Percentiles rank a stretch among this genome's conserved stretches.
Conservation (phyloP, 768 basidiomycete genomes). For the Hericium coralloides region DNA sequence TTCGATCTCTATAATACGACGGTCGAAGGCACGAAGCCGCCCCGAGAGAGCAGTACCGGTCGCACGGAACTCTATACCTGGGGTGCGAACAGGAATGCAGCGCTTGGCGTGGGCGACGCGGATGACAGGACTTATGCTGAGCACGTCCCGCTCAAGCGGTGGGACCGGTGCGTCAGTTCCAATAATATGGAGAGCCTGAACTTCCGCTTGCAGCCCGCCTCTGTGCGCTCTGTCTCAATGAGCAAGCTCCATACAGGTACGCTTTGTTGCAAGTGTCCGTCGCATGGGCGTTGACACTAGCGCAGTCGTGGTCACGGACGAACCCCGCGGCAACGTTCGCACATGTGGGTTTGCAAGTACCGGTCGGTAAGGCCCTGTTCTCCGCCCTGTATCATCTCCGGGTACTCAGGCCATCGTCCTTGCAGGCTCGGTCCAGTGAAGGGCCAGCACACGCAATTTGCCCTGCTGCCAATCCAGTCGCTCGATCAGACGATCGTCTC, state of each 20-base stretch:
- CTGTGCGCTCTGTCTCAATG: constrained; percentile 66
- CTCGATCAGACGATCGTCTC: constrained; percentile 48
- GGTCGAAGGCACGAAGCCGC: constrained; percentile 11
- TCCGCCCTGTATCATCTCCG: neutral
- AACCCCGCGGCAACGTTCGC: constrained; percentile 62
- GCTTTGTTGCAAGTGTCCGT: constrained; percentile 3
- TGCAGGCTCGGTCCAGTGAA: constrained; percentile 51
- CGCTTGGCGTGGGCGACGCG: constrained; percentile 76
- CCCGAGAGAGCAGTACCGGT: constrained; percentile 1
- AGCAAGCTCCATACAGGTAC: constrained; percentile 82
- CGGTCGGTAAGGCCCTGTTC: constrained; percentile 50
- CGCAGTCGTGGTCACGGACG: constrained; percentile 59
- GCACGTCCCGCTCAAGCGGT: constrained; percentile 42
- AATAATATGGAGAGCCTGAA: constrained; percentile 21
- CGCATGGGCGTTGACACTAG: too few species aligned
- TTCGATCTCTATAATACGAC: constrained; percentile 78
- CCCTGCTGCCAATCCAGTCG: constrained; percentile 50
- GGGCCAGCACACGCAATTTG: constrained; percentile 71
- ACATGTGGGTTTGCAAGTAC: constrained; percentile 87
- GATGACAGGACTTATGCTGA: constrained; percentile 78
- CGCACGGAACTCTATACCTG: constrained; percentile 70
- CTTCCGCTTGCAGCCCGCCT: constrained; percentile 52
- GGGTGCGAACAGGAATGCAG: constrained; percentile 87
- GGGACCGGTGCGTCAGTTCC: constrained; percentile 2
- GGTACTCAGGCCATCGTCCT: constrained; percentile 1